phyloP scores from a whole-genome alignment of 2,329 filamentous ascomycete species.

The Aureobasidium namibiae region DNA sequence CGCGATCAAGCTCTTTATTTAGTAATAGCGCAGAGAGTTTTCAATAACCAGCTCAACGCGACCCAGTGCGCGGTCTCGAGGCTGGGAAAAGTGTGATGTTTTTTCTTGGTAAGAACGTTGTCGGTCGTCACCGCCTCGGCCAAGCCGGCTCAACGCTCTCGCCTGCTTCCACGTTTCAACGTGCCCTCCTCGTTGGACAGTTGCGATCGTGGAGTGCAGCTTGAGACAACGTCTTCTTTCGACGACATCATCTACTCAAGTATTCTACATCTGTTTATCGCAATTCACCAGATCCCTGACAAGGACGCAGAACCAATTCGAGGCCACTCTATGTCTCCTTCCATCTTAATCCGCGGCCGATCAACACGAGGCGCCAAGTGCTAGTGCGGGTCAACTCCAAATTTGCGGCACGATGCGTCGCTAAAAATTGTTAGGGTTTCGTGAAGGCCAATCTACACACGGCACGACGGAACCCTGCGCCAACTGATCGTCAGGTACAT shows the following conservation, averaged over 20 bases:
- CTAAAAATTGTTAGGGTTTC: constrained; percentile 7
- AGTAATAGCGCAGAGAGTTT: not conserved
- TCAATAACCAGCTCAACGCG: not conserved
- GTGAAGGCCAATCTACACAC: not conserved
- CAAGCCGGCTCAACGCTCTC: constrained; percentile 2
- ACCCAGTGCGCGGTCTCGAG: not conserved
- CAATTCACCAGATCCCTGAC: not conserved
- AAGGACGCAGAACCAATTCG: not conserved
- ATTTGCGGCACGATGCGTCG: constrained; percentile 4
- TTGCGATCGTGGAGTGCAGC: not conserved
- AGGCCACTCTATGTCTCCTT: not conserved
- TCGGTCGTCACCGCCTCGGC: not conserved
- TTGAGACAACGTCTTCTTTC: not conserved
- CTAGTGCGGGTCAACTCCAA: constrained; percentile 3
- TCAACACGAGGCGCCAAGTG: constrained; percentile 6
- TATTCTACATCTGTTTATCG: not conserved
- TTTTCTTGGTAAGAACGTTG: not conserved
- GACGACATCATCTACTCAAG: not conserved
- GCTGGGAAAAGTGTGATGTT: not conserved
- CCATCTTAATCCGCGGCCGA: constrained; percentile 4
- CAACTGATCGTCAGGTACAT: constrained; percentile 8
- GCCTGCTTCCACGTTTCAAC: constrained; percentile 3
- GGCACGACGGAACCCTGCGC: not conserved
- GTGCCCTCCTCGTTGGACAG: not conserved
- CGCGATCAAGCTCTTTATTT: not conserved